Conservation (phyloP, 2,329 filamentous ascomycete species). For the Thelonectria rubi region DNA sequence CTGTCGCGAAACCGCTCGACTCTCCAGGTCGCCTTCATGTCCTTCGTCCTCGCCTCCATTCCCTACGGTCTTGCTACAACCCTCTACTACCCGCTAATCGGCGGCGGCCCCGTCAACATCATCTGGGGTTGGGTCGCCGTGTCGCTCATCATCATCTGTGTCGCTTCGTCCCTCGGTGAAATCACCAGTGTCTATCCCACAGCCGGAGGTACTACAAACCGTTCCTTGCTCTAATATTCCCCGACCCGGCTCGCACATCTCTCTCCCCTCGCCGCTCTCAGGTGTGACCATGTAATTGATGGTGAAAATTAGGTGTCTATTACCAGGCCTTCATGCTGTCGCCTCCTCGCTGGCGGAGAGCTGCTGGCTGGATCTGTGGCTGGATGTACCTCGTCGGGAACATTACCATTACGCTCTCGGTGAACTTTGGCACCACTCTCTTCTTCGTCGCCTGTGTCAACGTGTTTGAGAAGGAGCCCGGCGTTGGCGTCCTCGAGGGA, state of each 20-base stretch:
- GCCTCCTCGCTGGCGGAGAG: slow-evolving; percentile 65
- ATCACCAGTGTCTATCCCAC: slow-evolving; percentile 81
- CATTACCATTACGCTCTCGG: slow-evolving; percentile 83
- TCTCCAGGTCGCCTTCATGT: slow-evolving; percentile 77
- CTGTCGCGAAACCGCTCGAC: slow-evolving; percentile 72
- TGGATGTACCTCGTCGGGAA: slow-evolving; percentile 83
- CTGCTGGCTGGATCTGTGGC: slow-evolving; percentile 76
- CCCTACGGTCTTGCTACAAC: slow-evolving; percentile 79
- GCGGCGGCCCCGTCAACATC: slow-evolving; percentile 73
- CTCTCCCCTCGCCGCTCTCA: background rate
- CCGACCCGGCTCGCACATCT: background rate
- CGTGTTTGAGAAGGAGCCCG: slow-evolving; percentile 59
- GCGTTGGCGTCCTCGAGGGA: slow-evolving; percentile 55
- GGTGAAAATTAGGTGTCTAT: slow-evolving; percentile 63
- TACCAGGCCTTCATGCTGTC: slow-evolving; percentile 82
- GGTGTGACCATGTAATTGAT: slow-evolving; percentile 34
- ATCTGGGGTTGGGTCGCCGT: slow-evolving; percentile 78
- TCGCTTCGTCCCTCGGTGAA: slow-evolving; percentile 75
- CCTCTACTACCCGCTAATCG: slow-evolving; percentile 71
- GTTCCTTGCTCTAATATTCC: background rate
- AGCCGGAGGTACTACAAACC: slow-evolving; percentile 65
- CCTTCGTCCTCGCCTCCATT: slow-evolving; percentile 78
- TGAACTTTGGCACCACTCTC: slow-evolving; percentile 81
- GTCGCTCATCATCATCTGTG: slow-evolving; percentile 75
- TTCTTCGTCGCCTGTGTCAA: slow-evolving; percentile 66